These are phyloP conservation scores for Neurospora sp. DNA, from an alignment of 495 filamentous ascomycete species.

Conservation along the genomic window DNA sequence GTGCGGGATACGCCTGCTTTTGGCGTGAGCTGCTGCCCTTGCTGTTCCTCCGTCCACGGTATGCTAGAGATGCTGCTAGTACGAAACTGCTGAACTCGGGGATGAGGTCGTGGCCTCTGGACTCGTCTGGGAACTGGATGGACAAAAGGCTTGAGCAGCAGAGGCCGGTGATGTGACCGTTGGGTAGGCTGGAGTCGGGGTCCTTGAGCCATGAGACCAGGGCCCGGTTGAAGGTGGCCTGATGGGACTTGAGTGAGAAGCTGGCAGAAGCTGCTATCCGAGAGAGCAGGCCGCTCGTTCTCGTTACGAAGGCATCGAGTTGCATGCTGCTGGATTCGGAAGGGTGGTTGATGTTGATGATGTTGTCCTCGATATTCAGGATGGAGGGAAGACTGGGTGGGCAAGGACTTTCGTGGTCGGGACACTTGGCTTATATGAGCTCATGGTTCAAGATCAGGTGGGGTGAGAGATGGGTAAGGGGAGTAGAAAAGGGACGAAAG, in stretches of 20 bases:
- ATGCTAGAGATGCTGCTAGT: slow-evolving; percentile 17
- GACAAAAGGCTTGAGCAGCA: slow-evolving; percentile 21
- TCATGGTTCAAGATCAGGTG: not conserved
- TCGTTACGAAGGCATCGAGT: slow-evolving; percentile 13
- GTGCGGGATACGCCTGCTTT: slow-evolving; percentile 4
- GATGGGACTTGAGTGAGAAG: slow-evolving; percentile 9
- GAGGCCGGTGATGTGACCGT: slow-evolving; percentile 19
- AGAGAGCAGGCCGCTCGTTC: slow-evolving; percentile 17
- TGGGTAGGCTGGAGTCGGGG: slow-evolving; percentile 12
- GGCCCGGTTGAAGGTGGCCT: slow-evolving; percentile 12
- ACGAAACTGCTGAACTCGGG: slow-evolving; percentile 19
- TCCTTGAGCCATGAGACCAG: slow-evolving; percentile 20
- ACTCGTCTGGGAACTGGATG: slow-evolving; percentile 15
- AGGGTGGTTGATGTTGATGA: not conserved
- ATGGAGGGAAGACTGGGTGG: not conserved
- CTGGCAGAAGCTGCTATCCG: slow-evolving; percentile 16
- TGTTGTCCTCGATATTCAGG: not conserved
- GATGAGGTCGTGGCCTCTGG: slow-evolving; percentile 6
- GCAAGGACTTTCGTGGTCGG: too few relatives aligned
- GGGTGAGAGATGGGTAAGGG: not conserved
- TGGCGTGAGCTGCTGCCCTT: not conserved
- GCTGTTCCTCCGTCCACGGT: slow-evolving; percentile 11
- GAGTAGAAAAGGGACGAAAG: not conserved
- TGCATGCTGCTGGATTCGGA: slow-evolving; percentile 10
- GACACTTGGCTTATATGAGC: not conserved